These are phyloP conservation scores for Elaeis oleifera DNA, from an alignment of 202 grass and related monocot genomes.

Conservation along the genomic window DNA sequence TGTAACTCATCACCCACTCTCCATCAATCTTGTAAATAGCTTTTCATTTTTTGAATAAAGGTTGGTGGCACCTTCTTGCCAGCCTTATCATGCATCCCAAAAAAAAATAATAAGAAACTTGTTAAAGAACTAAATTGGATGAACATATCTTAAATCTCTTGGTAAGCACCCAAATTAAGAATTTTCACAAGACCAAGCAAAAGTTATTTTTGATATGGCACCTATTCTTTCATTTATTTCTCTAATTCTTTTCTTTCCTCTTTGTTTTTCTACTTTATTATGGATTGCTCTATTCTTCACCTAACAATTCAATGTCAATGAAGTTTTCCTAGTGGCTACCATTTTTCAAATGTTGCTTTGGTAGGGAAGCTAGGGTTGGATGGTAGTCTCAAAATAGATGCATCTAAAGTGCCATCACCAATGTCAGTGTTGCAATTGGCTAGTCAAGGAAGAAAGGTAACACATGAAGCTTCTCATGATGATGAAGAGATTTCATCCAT, in stretches of 20 bases:
- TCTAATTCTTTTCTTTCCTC: too few species aligned
- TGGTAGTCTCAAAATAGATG: slow-evolving; percentile 38
- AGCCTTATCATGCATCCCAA: too few species aligned
- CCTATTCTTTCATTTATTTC: background rate
- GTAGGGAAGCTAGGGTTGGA: slow-evolving; percentile 64
- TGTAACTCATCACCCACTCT: too few species aligned
- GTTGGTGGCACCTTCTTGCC: too few species aligned
- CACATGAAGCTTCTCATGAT: slow-evolving; percentile 29
- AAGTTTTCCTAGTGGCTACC: too few species aligned
- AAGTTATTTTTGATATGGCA: slow-evolving; percentile 42
- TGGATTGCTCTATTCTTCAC: too few species aligned
- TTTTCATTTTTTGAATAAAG: too few species aligned
- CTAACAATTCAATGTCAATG: too few species aligned
- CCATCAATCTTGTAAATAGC: too few species aligned
- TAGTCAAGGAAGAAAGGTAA: slow-evolving; percentile 48
- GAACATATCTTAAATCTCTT: slow-evolving; percentile 53
- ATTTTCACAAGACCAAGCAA: slow-evolving; percentile 44
- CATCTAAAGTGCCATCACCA: slow-evolving; percentile 36
- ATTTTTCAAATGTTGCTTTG: too few species aligned
- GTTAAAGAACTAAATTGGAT: slow-evolving; percentile 63
- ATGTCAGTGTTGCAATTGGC: slow-evolving; percentile 50
- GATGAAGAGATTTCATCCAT: slow-evolving; percentile 28
- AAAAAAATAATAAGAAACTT: slow-evolving; percentile 9
- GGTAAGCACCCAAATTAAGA: slow-evolving; percentile 45
- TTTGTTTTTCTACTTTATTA: background rate